phyloP scores from a whole-genome alignment of 495 filamentous ascomycete species.

The Neurospora sp. region DNA sequence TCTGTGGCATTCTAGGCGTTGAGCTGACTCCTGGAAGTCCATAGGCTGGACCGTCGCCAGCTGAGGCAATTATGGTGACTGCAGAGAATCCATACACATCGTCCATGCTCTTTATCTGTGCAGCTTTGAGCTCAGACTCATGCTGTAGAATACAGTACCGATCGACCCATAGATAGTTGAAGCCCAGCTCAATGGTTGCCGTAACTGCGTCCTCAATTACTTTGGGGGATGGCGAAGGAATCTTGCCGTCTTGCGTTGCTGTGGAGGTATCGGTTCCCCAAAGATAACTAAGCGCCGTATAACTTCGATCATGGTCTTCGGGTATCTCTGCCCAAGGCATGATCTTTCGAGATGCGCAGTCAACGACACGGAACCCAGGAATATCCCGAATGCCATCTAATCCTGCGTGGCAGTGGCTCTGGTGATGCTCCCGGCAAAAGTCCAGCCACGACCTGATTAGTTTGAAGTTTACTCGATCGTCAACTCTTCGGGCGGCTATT shows the following conservation, averaged over 20 bases:
- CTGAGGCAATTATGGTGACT: constrained; percentile 21
- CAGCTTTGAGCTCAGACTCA: constrained; percentile 15
- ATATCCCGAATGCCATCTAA: constrained; percentile 3
- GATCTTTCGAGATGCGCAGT: constrained; percentile 7
- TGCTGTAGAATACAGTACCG: constrained; percentile 26
- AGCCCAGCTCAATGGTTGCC: constrained; percentile 16
- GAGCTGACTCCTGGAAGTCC: constrained; percentile 12
- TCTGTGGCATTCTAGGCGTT: background rate
- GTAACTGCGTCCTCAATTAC: constrained; percentile 22
- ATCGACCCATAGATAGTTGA: constrained; percentile 30
- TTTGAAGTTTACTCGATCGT: background rate
- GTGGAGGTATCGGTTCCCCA: constrained; percentile 4
- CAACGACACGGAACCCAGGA: constrained; percentile 9
- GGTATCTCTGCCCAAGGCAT: constrained; percentile 3
- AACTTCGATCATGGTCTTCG: background rate
- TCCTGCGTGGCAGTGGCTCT: constrained; percentile 8
- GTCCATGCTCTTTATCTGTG: constrained; percentile 23
- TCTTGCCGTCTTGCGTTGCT: background rate
- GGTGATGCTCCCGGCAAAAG: constrained; percentile 3
- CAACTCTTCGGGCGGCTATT: background rate
- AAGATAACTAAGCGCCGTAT: constrained; percentile 12
- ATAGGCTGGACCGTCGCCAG: constrained; percentile 5
- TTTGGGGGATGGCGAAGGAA: constrained; percentile 8
- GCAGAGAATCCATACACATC: constrained; percentile 15
- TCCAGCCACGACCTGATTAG: background rate